Evolutionary conservation across 768 basidiomycete genomes (phyloP), one percentile per base, ranked within the genome.

Genomic region (Dioszegia crocea): DNA sequence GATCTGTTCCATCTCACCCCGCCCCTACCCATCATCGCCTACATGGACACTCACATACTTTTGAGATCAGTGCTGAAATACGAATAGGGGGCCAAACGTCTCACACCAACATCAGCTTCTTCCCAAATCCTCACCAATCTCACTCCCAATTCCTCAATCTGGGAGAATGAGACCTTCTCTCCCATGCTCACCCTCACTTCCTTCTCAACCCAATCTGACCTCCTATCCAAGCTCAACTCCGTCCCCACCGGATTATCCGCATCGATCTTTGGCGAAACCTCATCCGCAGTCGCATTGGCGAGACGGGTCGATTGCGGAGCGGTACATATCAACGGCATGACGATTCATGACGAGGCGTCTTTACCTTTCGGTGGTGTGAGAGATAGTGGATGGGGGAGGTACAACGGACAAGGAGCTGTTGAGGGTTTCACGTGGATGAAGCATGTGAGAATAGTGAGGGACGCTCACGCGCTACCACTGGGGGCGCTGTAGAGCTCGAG

Each of bases 81-180:
- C n/a, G 33, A 27, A 10, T 21, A 66, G 67, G 67, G 65, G 4
- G 67, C 65, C 16, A 51, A 53, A 40, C 24, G 55, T 4, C 8
- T 65, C 19, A 53, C 58, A 23, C 27, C 58, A 12, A 39, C 67
- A 1, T 21, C 44, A 16, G 4, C 43, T 0, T 27, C 45, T 2
- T 29, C 54, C 17, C 52, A 54, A 23, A 63, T 70, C 59, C 27
- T 70, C 24, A 23, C 56, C 2, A 43, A 64, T 12, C 50, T 65
- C 30, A 38, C 63, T 19, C 23, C 56, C 0, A 10, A 39, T 8
- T 39, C 60, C 5, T 9, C 29, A 11, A 39, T 70, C 26, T 65
- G 43, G 33, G 30, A 41, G 23, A 67, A 79, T 29, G 86, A 88
- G 73, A 81, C 82, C 0, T 87, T 87, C 71, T 84, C 84, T 0